Evolutionary conservation across 192 early-diverging fungal species (phyloP).

Genomic region (Entomortierella chlamydospora): DNA sequence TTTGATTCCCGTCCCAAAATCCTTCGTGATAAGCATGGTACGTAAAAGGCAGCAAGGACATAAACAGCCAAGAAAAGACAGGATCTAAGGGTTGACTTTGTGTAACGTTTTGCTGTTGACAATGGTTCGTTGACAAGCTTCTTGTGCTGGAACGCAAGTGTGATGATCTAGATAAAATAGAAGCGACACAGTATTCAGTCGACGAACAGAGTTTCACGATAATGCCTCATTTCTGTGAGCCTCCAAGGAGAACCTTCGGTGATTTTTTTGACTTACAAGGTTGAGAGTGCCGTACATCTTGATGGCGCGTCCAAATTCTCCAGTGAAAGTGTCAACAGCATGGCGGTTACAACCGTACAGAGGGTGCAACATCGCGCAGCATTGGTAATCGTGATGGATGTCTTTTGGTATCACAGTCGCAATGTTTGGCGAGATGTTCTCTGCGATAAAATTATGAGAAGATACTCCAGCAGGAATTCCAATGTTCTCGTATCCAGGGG

Average conservation of each 20-base stretch:
- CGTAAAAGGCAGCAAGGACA: constrained; percentile 61
- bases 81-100: constrained; percentile 66
- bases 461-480: constrained; percentile 60
- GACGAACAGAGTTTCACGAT: not conserved
- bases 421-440: constrained; percentile 66
- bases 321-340: constrained; percentile 53
- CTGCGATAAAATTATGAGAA: constrained; percentile 64
- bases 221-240: not conserved
- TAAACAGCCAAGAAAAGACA: constrained; percentile 69
- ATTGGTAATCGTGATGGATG: constrained; percentile 64
- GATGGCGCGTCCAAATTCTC: constrained; percentile 66
- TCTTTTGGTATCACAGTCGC: constrained; percentile 51
- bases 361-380: constrained; percentile 74
- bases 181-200: not conserved
- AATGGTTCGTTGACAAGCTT: constrained; percentile 41
- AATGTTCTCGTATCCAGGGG: constrained; percentile 35
- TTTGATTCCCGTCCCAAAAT: constrained; percentile 58
- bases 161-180: constrained; percentile 55
- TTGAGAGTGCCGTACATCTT: constrained; percentile 76
- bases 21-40: constrained; percentile 64
- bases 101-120: constrained; percentile 51
- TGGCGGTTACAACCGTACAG: constrained; percentile 61
- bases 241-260: not conserved
- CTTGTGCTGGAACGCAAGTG: constrained; percentile 55
- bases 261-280: constrained; percentile 42